Evolutionary conservation across 2,329 filamentous ascomycete genomes (phyloP).

Genomic region (Aspergillus texensis): DNA sequence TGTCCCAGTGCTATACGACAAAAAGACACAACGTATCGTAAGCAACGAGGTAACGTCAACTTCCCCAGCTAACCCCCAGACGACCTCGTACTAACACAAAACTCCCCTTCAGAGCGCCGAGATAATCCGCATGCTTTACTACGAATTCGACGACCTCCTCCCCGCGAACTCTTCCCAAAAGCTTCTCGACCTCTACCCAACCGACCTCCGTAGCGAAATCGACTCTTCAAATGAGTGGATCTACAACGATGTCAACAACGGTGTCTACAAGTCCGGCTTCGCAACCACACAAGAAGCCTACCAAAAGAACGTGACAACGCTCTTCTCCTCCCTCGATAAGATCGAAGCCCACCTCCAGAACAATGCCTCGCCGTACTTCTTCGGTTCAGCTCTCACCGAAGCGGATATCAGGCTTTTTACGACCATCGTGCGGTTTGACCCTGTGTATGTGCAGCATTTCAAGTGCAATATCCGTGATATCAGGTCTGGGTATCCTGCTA

Average conservation of each 20-base stretch:
- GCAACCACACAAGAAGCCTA: conserved; percentile 83
- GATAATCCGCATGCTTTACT: conserved; percentile 88
- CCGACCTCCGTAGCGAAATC: conserved; percentile 65
- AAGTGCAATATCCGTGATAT: conserved; percentile 86
- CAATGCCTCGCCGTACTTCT: conserved; percentile 64
- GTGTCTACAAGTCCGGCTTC: conserved; percentile 68
- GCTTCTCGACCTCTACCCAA: conserved; percentile 68
- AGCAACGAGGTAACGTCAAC: conserved; percentile 71
- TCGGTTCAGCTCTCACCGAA: conserved; percentile 76
- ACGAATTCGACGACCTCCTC: conserved; percentile 74
- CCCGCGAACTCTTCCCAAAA: conserved; percentile 56
- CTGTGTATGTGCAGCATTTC: conserved; percentile 80
- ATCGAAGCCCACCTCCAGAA: conserved; percentile 70
- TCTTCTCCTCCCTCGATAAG: conserved; percentile 78
- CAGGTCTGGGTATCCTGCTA: conserved; percentile 75
- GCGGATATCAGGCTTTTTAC: conserved; percentile 77
- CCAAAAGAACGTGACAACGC: conserved; percentile 67
- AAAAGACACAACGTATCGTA: conserved; percentile 72
- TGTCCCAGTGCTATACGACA: conserved; percentile 79
- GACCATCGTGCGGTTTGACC: conserved; percentile 72
- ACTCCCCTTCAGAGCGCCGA: conserved; percentile 61
- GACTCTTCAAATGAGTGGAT: conserved; percentile 80
- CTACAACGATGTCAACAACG: conserved; percentile 64
- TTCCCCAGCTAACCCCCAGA: background rate
- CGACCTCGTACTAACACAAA: background rate